Percentiles rank a stretch among this genome's conserved stretches.
These are phyloP conservation scores for Penicillium lagena DNA, from an alignment of 495 filamentous ascomycete genomes.

Conservation along the genomic window DNA sequence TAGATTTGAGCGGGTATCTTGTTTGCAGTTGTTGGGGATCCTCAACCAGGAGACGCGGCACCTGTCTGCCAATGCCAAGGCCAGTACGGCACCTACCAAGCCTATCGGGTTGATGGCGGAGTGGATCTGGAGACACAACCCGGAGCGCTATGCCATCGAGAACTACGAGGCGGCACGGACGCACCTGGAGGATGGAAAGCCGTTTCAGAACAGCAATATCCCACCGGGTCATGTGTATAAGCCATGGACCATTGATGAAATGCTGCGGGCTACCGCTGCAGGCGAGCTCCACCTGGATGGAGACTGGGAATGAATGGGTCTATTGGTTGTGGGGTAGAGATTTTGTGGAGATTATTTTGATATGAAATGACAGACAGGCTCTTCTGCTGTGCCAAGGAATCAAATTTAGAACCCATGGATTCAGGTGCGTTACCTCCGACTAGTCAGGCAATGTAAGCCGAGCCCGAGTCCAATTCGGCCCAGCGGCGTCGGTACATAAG, in stretches of 20 bases:
- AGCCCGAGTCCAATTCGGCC: too few species aligned
- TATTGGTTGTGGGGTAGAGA: too few species aligned
- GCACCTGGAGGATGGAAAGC: slow-evolving; percentile 1
- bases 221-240: slow-evolving; percentile 7
- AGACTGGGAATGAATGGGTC: slow-evolving; percentile 6
- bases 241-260: slow-evolving; percentile 13
- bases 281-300: slow-evolving; percentile 4
- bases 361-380: too few species aligned
- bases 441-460: too few species aligned
- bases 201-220: slow-evolving; percentile 13
- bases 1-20: slow-evolving; percentile 10
- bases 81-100: neutral
- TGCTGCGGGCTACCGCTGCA: slow-evolving; percentile 2
- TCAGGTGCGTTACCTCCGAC: too few species aligned
- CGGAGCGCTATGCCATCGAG: slow-evolving; percentile 10
- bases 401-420: too few species aligned
- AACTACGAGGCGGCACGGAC: slow-evolving; percentile 7
- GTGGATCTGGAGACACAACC: slow-evolving; percentile 13
- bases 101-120: slow-evolving; percentile 5
- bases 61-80: slow-evolving; percentile 1
- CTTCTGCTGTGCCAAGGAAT: too few species aligned
- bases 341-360: too few species aligned
- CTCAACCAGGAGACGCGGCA: slow-evolving; percentile 1
- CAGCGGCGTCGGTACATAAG: too few species aligned
- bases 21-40: slow-evolving; percentile 7